phyloP scores from a whole-genome alignment of 306 rosid genomes.

The Rubus idaeus region DNA sequence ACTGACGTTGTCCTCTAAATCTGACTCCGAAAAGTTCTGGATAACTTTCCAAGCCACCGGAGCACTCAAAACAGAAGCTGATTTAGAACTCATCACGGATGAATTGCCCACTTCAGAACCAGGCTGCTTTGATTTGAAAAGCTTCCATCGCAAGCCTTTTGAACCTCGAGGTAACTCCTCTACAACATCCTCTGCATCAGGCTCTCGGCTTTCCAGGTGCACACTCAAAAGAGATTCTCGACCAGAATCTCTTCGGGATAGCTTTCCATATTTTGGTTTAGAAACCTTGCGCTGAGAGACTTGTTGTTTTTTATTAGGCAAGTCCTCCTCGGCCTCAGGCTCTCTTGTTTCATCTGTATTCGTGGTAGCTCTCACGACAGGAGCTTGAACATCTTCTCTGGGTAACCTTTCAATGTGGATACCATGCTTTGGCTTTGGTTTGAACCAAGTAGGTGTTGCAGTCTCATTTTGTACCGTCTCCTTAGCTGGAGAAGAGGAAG shows the following conservation, averaged over 20 bases:
- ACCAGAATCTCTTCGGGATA: constrained; percentile 19
- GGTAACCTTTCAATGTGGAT: constrained; percentile 33
- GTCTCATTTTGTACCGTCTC: constrained; percentile 37
- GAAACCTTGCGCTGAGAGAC: not conserved
- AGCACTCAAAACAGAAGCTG: constrained; percentile 27
- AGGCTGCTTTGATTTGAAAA: constrained; percentile 19
- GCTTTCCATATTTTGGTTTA: constrained; percentile 8
- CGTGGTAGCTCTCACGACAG: constrained; percentile 14
- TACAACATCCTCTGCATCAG: not conserved
- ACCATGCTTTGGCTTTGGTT: constrained; percentile 32
- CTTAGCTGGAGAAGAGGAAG: constrained; percentile 28
- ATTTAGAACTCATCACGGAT: constrained; percentile 2
- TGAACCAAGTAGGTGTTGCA: constrained; percentile 14
- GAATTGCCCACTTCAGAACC: not conserved
- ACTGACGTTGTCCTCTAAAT: constrained; percentile 61
- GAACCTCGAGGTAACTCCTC: constrained; percentile 18
- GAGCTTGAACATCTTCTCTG: constrained; percentile 30
- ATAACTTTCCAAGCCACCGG: constrained; percentile 24
- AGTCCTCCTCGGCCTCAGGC: constrained; percentile 19
- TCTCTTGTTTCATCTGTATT: constrained; percentile 39
- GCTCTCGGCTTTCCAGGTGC: not conserved
- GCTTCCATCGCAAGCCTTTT: constrained; percentile 17
- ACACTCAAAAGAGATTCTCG: constrained; percentile 20
- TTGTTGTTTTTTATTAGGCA: not conserved
- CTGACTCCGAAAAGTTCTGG: constrained; percentile 23